Evolutionary conservation across 495 filamentous ascomycete species (phyloP).

Genomic region (Tuber microsphaerosporum): DNA sequence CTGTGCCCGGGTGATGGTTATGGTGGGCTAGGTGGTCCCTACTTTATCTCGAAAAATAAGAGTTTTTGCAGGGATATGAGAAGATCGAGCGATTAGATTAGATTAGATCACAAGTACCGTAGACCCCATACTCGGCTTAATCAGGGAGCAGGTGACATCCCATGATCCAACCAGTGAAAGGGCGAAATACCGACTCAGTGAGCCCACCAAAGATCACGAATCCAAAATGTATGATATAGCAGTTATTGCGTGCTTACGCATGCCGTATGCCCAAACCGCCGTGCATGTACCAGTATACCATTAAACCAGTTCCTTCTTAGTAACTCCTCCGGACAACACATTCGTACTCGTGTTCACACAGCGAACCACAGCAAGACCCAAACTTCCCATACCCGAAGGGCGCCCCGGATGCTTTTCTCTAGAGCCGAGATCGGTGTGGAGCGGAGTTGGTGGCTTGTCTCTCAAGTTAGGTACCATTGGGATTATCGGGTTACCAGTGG

Average conservation of each 20-base stretch:
- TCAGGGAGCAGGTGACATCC: neutral
- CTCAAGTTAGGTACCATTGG: neutral
- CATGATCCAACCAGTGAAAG: neutral
- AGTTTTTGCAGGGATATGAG: neutral
- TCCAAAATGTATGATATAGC: neutral
- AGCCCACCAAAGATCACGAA: neutral
- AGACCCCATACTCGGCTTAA: neutral
- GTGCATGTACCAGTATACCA: neutral
- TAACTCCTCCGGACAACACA: neutral
- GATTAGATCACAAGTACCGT: neutral
- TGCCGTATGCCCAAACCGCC: neutral
- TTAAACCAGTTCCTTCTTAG: neutral
- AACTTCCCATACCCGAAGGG: too few relatives aligned
- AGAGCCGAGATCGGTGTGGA: neutral
- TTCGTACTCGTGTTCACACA: too few relatives aligned
- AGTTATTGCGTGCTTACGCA: neutral
- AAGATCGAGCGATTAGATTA: conserved; percentile 22
- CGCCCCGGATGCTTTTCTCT: neutral
- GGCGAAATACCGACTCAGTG: neutral
- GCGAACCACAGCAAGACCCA: too few relatives aligned
- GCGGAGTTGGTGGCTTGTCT: neutral
- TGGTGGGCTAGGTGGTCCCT: conserved; percentile 23
- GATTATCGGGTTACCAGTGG: neutral
- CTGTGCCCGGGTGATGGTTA: conserved; percentile 3
- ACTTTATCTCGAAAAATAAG: conserved; percentile 9